Percentiles rank a stretch among this genome's conserved stretches.
Conservation (phyloP, 1,284 basidiomycete species). For the Vanrija sp. region DNA sequence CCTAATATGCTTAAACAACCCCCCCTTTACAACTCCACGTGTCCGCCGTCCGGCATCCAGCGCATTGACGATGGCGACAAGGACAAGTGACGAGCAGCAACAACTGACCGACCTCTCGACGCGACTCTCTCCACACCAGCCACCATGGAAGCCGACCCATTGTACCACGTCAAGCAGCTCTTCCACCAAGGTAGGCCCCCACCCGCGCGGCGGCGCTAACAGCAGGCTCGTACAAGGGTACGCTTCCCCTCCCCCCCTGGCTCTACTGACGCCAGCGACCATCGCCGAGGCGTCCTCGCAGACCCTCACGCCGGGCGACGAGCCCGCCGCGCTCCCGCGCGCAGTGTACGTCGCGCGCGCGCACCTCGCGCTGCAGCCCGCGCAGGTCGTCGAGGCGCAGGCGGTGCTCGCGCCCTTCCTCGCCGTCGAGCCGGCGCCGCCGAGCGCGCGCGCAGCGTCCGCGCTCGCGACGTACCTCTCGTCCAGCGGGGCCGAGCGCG, state of each 20-base stretch:
- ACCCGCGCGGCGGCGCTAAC: slow-evolving; percentile 5
- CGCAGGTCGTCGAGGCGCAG: slow-evolving; percentile 57
- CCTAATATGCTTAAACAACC: too few species aligned
- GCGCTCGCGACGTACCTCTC: slow-evolving; percentile 66
- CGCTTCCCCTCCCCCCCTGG: neutral
- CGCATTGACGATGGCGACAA: too few species aligned
- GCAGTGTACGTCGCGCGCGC: slow-evolving; percentile 80
- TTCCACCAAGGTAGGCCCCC: slow-evolving; percentile 64
- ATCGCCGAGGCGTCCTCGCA: slow-evolving; percentile 42
- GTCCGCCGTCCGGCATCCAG: too few species aligned
- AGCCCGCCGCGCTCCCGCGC: slow-evolving; percentile 48
- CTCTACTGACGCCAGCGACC: slow-evolving; percentile 27
- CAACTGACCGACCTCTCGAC: too few species aligned
- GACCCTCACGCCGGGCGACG: slow-evolving; percentile 23
- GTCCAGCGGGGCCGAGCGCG: slow-evolving; percentile 29
- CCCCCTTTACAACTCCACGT: too few species aligned
- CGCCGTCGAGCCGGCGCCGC: slow-evolving; percentile 56
- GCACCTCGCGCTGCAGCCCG: slow-evolving; percentile 68
- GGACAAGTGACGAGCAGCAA: too few species aligned
- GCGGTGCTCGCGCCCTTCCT: slow-evolving; percentile 51
- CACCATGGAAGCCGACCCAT: slow-evolving; percentile 70
- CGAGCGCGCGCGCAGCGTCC: slow-evolving; percentile 65
- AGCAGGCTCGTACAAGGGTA: slow-evolving; percentile 47
- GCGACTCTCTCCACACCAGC: neutral
- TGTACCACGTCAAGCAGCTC: slow-evolving; percentile 79